phyloP scores from a whole-genome alignment of 441 rosid species.

The Eutrema salsugineum region DNA sequence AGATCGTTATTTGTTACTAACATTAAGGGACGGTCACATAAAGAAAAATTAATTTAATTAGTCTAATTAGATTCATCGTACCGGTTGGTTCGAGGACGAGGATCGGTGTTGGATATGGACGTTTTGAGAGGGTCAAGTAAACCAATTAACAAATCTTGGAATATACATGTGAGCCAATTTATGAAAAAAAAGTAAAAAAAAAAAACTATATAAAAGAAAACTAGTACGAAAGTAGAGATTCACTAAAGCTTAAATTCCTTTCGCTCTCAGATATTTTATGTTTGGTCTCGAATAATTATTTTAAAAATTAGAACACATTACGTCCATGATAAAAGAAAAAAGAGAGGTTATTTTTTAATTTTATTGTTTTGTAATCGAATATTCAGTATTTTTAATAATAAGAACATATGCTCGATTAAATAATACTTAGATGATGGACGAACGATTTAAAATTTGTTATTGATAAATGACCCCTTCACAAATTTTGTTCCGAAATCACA shows the following conservation, averaged over 20 bases:
- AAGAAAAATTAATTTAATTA: neutral
- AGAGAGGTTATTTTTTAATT: no score
- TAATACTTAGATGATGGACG: neutral
- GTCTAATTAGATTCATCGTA: constrained; percentile 18
- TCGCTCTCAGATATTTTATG: constrained; percentile 3
- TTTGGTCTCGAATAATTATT: neutral
- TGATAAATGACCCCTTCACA: neutral
- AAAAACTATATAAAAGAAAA: neutral
- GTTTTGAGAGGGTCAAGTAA: neutral
- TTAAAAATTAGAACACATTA: neutral
- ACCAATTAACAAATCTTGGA: neutral
- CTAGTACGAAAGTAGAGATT: neutral
- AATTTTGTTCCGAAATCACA: neutral
- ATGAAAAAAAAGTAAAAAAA: neutral
- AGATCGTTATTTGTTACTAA: neutral
- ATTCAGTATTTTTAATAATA: no score
- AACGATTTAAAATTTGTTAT: neutral
- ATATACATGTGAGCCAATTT: neutral
- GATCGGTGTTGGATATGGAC: constrained; percentile 12
- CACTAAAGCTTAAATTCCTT: neutral
- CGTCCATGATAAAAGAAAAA: neutral
- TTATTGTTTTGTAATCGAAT: no score
- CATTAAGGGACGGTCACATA: neutral
- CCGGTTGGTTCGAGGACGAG: constrained; percentile 5
- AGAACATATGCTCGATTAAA: no score